Base-by-base conservation (phyloP, 2,329 filamentous ascomycete species). In the Exophiala sideris region DNA sequence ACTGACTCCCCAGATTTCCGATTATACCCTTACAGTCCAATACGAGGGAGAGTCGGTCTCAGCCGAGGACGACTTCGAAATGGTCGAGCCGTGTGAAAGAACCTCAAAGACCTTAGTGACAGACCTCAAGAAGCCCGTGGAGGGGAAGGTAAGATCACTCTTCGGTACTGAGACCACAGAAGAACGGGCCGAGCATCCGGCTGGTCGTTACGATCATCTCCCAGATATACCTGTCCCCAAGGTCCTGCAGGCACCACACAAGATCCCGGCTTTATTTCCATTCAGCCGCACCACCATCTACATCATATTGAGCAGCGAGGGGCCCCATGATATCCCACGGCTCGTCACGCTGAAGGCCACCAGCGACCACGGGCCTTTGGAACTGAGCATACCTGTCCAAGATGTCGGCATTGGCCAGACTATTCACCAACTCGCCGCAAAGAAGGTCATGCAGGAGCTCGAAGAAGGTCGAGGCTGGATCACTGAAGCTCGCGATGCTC, bases 401-500 rank as follows among this genome's bases (percentile, higher is more conserved):
- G 62, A 73, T 2, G 67, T 81, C 0, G 60, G 73, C 0, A 65
- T 70, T 32, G 76, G 75, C 2, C 70, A 80, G 48, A 86, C 79
- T 0, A 80, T 89, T 39, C 87, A 90, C 65, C 84, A 87, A 61
- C 80, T 91, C 0, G 86, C 86, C 1, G 85, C 84, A 0, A 81
- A 82, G 50, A 88, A 85, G 66, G 83, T 83, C 2, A 76, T 86
- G 12, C 74, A 81, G 44, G 87, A 90, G 59, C 77, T 91, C 0
- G 86, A 91, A 67, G 80, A 88, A 65, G 81, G 82, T 0, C 78
- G 84, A 20, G 86, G 87, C 10, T 89, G 87, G 84, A 70, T 86
- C 34, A 70, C 69, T 42, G 70, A 83, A 12, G 76, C 76, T 8
- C 81, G 76, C 54, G 73, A 77, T 12, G 57, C 65, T 0, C 67